Conservation (phyloP, 768 basidiomycete genomes). For the Lentinula detonsa region DNA sequence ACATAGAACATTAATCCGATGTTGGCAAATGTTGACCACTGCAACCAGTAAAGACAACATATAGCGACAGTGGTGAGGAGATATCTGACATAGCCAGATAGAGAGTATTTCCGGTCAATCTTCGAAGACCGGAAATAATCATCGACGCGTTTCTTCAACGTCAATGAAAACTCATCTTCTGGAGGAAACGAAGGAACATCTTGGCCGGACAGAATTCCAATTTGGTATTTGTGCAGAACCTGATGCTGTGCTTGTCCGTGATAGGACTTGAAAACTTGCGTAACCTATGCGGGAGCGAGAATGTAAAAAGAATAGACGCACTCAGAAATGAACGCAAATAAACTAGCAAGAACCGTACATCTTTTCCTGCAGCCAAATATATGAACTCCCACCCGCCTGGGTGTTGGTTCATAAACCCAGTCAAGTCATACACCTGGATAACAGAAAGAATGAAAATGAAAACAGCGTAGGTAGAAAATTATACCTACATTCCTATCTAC, state of each 20-base stretch:
- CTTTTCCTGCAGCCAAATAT: neutral
- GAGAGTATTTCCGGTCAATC: neutral
- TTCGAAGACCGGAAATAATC: neutral
- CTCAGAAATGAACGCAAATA: neutral
- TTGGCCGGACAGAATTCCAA: neutral
- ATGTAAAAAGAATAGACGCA: neutral
- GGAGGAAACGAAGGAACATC: neutral
- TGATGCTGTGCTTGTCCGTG: neutral
- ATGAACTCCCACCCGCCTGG: neutral
- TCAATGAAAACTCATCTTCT: neutral
- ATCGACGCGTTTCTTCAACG: neutral
- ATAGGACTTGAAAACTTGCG: neutral
- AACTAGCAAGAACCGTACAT: neutral
- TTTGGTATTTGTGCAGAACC: neutral
- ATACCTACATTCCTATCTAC: neutral
- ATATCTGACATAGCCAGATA: neutral
- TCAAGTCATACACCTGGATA: neutral
- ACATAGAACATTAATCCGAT: neutral
- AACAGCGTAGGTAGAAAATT: neutral
- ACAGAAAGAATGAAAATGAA: neutral
- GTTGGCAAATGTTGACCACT: neutral
- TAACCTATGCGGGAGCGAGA: neutral
- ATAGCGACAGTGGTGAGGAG: neutral
- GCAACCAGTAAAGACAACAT: neutral
- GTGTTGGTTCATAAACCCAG: neutral